These are phyloP conservation scores for Globisporangium cederbergense DNA, from an alignment of 352 stramenopile genomes.

Conservation along the genomic window DNA sequence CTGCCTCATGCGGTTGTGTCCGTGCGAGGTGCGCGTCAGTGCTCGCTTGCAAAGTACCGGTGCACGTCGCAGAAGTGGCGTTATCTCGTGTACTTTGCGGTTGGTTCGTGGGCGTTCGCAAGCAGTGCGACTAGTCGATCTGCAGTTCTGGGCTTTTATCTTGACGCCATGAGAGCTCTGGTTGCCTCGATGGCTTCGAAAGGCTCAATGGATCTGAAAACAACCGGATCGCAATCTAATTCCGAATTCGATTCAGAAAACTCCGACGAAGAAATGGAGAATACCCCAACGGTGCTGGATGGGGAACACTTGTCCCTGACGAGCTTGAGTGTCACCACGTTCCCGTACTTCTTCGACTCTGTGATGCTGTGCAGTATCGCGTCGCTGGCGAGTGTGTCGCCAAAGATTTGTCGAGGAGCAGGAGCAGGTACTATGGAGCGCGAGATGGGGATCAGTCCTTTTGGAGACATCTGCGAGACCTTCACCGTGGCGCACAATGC, in stretches of 20 bases:
- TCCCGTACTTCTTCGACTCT: constrained; percentile 58
- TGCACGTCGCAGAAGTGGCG: constrained; percentile 39
- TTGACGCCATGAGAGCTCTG: constrained; percentile 45
- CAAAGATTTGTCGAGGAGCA: constrained; percentile 22
- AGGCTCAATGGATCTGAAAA: neutral
- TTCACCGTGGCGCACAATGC: constrained; percentile 40
- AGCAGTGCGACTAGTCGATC: constrained; percentile 26
- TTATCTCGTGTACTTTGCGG: constrained; percentile 51
- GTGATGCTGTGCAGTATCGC: constrained; percentile 49
- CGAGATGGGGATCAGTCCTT: constrained; percentile 23
- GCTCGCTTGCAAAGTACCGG: constrained; percentile 44
- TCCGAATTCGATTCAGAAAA: constrained; percentile 30
- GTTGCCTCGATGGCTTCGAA: constrained; percentile 20
- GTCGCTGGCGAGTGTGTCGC: constrained; percentile 37
- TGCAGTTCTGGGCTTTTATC: constrained; percentile 35
- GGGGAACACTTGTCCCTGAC: constrained; percentile 66
- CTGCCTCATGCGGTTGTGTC: constrained; percentile 31
- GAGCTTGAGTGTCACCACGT: constrained; percentile 57
- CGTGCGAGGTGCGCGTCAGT: constrained; percentile 28
- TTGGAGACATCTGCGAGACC: constrained; percentile 35
- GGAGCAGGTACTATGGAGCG: neutral
- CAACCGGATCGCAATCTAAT: constrained; percentile 10
- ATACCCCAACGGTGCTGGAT: constrained; percentile 26
- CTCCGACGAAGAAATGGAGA: constrained; percentile 19
- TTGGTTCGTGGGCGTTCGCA: constrained; percentile 53